Conservation (phyloP, 495 filamentous ascomycete genomes). For the Margaritispora aquatica region DNA sequence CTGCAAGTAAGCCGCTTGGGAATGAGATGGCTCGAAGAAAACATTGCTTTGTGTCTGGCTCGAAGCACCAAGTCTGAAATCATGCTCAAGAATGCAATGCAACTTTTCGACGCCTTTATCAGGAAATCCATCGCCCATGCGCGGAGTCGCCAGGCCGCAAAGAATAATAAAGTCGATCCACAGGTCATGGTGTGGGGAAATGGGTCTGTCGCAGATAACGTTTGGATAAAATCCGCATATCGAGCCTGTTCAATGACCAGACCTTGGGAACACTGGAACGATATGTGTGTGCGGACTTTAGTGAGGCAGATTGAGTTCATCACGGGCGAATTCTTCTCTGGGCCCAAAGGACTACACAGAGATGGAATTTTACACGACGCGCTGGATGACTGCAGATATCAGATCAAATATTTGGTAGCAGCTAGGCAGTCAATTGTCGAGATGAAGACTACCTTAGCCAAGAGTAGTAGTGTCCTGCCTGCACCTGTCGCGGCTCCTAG, state of each 20-base stretch:
- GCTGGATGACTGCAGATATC: too few relatives aligned
- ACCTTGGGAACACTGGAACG: neutral
- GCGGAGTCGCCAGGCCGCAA: neutral
- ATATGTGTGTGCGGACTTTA: neutral
- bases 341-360: neutral
- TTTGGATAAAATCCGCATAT: neutral
- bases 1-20: too few relatives aligned
- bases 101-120: neutral
- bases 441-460: too few relatives aligned
- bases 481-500: too few relatives aligned
- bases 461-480: too few relatives aligned
- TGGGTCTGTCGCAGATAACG: neutral
- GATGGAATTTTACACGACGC: neutral
- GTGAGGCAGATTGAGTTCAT: neutral
- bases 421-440: too few relatives aligned
- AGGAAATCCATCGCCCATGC: neutral
- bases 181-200: neutral
- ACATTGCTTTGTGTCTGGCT: too few relatives aligned
- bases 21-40: too few relatives aligned
- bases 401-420: too few relatives aligned
- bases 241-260: neutral
- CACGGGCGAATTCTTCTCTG: neutral
- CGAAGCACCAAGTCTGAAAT: too few relatives aligned
- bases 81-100: too few relatives aligned
- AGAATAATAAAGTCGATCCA: neutral